A percentile compares a stretch with the other conserved stretches of the same genome.
Conservation (phyloP, 495 filamentous ascomycete genomes). For the Paragyromitra xinjiangensis region DNA sequence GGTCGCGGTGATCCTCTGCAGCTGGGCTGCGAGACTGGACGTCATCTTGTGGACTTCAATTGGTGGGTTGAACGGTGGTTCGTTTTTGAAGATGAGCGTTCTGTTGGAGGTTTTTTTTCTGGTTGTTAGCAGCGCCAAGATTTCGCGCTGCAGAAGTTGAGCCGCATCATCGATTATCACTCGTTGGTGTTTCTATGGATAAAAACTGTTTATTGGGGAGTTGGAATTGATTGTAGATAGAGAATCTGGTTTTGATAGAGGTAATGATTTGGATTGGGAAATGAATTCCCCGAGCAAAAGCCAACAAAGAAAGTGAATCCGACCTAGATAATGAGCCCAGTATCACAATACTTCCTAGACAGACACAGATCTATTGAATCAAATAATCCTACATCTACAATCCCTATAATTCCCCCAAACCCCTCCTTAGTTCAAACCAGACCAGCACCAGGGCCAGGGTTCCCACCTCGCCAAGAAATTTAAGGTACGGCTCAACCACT, state of each 20-base stretch:
- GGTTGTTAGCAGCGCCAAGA: constrained; percentile 38
- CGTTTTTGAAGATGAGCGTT: constrained; percentile 16
- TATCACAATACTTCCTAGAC: not conserved
- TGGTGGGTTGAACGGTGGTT: not conserved
- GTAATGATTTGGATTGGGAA: too few species aligned
- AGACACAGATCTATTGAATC: not conserved
- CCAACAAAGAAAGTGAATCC: too few species aligned
- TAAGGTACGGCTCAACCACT: constrained; percentile 34
- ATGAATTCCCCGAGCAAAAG: too few species aligned
- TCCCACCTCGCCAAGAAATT: constrained; percentile 16
- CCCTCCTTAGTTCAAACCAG: not conserved
- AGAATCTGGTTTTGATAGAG: too few species aligned
- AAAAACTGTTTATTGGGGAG: too few species aligned
- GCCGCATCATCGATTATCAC: constrained; percentile 26
- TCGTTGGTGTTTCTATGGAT: not conserved
- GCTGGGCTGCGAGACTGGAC: constrained; percentile 78
- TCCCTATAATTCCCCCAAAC: not conserved
- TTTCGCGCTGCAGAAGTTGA: constrained; percentile 21
- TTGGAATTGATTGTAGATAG: too few species aligned
- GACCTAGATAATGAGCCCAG: not conserved
- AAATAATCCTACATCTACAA: not conserved
- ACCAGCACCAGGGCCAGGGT: not conserved
- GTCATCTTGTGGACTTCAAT: constrained; percentile 65
- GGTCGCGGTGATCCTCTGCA: constrained; percentile 79
- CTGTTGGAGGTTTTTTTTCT: constrained; percentile 14